Percentiles rank a stretch among this genome's conserved stretches.
phyloP scores from a whole-genome alignment of 345 rosid genomes.

The Streptanthus diversifolius region DNA sequence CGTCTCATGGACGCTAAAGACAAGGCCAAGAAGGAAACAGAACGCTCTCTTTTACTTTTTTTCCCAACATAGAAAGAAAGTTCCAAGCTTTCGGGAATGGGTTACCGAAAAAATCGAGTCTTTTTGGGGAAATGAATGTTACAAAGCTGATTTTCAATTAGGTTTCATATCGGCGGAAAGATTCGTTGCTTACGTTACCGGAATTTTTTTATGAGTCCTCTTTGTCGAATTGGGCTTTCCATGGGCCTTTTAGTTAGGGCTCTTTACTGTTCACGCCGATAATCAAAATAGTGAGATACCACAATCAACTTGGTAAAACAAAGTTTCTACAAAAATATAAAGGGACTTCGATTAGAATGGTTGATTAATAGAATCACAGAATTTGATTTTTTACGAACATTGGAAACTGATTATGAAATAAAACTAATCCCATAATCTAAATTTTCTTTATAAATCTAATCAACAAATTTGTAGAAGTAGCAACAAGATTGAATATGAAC shows the following conservation, averaged over 20 bases:
- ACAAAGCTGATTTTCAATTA: background rate
- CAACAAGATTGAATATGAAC: no score
- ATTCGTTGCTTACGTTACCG: slow-evolving; percentile 23
- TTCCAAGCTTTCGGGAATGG: slow-evolving; percentile 30
- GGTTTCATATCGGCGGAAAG: slow-evolving; percentile 25
- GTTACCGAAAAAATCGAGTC: slow-evolving; percentile 24
- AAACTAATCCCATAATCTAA: no score
- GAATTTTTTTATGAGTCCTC: background rate
- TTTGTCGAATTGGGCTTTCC: slow-evolving; percentile 6
- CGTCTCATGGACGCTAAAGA: slow-evolving; percentile 29
- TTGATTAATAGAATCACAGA: no score
- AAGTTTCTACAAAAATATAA: background rate
- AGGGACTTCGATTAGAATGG: no score
- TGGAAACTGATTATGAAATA: no score
- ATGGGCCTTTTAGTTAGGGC: slow-evolving; percentile 5
- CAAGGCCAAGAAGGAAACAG: slow-evolving; percentile 27
- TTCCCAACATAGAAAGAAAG: background rate
- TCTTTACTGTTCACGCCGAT: background rate
- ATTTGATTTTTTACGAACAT: no score
- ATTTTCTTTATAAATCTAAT: no score
- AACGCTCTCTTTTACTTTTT: slow-evolving; percentile 16
- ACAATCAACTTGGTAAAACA: background rate
- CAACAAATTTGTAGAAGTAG: no score
- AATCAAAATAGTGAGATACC: no score
- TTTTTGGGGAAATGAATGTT: background rate